Percentiles rank a stretch among this genome's conserved stretches.
These are phyloP conservation scores for Phytopythium sindhum DNA, from an alignment of 352 stramenopile genomes.

Conservation along the genomic window DNA sequence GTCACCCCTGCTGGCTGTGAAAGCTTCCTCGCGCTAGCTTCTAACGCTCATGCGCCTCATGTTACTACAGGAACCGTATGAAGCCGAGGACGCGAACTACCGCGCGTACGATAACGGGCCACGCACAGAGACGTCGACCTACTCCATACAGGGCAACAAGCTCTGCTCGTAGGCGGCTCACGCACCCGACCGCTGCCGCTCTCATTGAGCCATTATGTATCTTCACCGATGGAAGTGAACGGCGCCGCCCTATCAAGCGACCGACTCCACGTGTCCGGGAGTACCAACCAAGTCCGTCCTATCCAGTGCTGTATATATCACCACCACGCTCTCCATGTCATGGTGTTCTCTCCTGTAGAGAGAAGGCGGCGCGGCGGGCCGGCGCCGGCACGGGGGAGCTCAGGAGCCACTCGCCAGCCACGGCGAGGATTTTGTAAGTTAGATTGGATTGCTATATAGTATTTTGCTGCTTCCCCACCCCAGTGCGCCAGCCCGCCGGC, in stretches of 20 bases:
- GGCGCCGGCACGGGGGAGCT: background rate
- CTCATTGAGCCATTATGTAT: slow-evolving; percentile 7
- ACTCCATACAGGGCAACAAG: slow-evolving; percentile 73
- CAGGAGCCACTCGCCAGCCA: slow-evolving; percentile 1
- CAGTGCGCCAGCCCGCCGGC: background rate
- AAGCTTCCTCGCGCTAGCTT: background rate
- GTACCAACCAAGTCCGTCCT: slow-evolving; percentile 4
- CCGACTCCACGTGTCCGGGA: background rate
- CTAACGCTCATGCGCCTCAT: background rate
- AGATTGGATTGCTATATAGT: slow-evolving; percentile 9
- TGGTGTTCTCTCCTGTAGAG: background rate
- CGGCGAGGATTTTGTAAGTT: slow-evolving; percentile 12
- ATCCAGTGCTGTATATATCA: slow-evolving; percentile 37
- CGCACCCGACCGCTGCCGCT: slow-evolving; percentile 9
- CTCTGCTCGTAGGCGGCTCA: slow-evolving; percentile 60
- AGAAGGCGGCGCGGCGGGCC: background rate
- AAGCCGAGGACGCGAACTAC: slow-evolving; percentile 27
- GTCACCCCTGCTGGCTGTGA: slow-evolving; percentile 6
- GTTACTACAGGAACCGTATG: background rate
- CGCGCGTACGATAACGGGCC: slow-evolving; percentile 27
- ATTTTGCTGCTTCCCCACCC: slow-evolving; percentile 11
- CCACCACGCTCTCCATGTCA: slow-evolving; percentile 2
- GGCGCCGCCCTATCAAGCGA: background rate
- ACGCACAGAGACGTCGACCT: slow-evolving; percentile 36
- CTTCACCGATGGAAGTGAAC: slow-evolving; percentile 33